Conservation (phyloP, 2,329 filamentous ascomycete genomes). For the Xylariaceae sp. region DNA sequence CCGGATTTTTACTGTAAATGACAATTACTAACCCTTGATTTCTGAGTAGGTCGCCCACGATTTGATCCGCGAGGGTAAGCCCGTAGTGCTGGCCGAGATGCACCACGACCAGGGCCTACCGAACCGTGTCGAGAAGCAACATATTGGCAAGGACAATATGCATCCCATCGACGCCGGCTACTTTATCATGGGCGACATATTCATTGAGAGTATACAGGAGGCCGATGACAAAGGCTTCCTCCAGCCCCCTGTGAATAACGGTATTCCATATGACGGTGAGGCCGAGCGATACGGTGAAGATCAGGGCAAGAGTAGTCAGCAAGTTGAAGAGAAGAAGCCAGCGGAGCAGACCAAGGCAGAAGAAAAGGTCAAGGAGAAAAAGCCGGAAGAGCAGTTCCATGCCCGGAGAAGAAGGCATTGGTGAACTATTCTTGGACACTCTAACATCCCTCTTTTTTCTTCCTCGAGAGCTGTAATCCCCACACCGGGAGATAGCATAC, state of each 20-base stretch:
- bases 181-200: slow-evolving; percentile 42
- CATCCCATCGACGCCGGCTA: slow-evolving; percentile 41
- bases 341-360: slow-evolving; percentile 5
- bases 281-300: slow-evolving; percentile 28
- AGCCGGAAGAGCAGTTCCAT: slow-evolving; percentile 9
- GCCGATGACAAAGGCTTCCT: slow-evolving; percentile 38
- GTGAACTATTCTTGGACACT: neutral
- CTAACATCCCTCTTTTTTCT: neutral
- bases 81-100: slow-evolving; percentile 39
- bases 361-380: neutral
- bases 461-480: neutral
- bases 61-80: slow-evolving; percentile 37
- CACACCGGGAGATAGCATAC: neutral
- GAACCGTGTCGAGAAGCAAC: slow-evolving; percentile 31
- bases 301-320: slow-evolving; percentile 21
- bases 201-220: slow-evolving; percentile 39
- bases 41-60: slow-evolving; percentile 36
- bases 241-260: slow-evolving; percentile 30
- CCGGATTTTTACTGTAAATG: no score
- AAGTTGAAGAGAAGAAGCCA: slow-evolving; percentile 12
- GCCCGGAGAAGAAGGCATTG: slow-evolving; percentile 7
- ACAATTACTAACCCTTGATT: no score
- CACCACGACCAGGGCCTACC: slow-evolving; percentile 39
- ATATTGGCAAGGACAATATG: slow-evolving; percentile 40
- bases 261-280: slow-evolving; percentile 29